Evolutionary conservation across 345 rosid genomes (phyloP).

Genomic region (Salix exigua): DNA sequence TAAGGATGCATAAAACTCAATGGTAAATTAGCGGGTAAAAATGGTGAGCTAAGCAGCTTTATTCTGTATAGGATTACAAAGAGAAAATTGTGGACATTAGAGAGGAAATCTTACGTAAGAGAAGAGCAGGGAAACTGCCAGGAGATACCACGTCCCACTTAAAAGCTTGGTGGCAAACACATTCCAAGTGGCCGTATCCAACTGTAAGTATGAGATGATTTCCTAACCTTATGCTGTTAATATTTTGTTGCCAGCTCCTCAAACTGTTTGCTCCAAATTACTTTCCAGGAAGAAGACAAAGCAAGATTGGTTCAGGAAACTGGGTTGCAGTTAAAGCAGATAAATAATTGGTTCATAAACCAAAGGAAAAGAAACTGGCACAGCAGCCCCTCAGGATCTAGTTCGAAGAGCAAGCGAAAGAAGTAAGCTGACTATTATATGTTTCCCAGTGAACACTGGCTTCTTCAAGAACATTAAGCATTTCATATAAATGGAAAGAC

Average conservation of each 20-base stretch:
- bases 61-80: constrained; percentile 55
- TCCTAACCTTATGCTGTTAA: neutral
- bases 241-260: neutral
- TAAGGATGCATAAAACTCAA: constrained; percentile 19
- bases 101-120: constrained; percentile 84
- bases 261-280: constrained; percentile 1
- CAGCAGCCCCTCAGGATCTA: constrained; percentile 58
- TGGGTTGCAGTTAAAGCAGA: constrained; percentile 80
- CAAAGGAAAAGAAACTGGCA: constrained; percentile 92
- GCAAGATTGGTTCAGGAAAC: constrained; percentile 74
- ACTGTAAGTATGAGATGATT: constrained; percentile 40
- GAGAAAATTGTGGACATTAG: constrained; percentile 84
- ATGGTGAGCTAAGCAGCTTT: constrained; percentile 15
- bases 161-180: constrained; percentile 91
- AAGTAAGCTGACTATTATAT: constrained; percentile 38
- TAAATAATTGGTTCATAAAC: constrained; percentile 87
- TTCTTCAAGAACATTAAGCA: neutral
- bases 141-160: constrained; percentile 76
- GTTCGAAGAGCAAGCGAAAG: constrained; percentile 73
- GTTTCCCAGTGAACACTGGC: neutral
- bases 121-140: constrained; percentile 85
- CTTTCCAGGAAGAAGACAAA: constrained; percentile 75
- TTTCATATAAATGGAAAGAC: constrained; percentile 16
- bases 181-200: constrained; percentile 94
- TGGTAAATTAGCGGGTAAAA: neutral